These are phyloP conservation scores for Areca catechu DNA, from an alignment of 176 grass and related monocot genomes.

Conservation along the genomic window DNA sequence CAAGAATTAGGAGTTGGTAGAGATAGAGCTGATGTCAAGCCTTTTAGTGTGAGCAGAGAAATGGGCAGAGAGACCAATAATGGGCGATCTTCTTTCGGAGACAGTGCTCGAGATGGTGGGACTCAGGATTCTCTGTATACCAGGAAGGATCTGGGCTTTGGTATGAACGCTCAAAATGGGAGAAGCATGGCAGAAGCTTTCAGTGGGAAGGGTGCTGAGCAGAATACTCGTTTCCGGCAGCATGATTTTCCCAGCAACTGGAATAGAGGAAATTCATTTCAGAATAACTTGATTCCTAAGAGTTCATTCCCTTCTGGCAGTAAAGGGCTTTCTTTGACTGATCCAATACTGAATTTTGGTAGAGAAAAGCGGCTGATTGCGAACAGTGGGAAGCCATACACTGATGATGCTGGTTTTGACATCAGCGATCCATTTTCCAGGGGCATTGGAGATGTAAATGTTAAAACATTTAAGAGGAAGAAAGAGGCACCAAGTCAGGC, in stretches of 20 bases:
- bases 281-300: conserved; percentile 52
- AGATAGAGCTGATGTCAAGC: conserved; percentile 36
- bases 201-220: conserved; percentile 23
- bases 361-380: conserved; percentile 42
- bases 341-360: conserved; percentile 34
- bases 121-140: conserved; percentile 51
- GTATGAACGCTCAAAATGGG: conserved; percentile 16
- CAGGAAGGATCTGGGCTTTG: conserved; percentile 20
- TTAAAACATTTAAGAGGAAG: conserved; percentile 80
- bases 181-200: conserved; percentile 39
- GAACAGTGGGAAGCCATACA: conserved; percentile 36
- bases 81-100: conserved; percentile 21
- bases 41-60: conserved; percentile 55
- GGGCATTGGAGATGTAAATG: conserved; percentile 46
- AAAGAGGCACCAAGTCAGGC: conserved; percentile 47
- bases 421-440: conserved; percentile 15
- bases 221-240: conserved; percentile 15
- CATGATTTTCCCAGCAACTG: conserved; percentile 46
- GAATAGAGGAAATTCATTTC: conserved; percentile 51
- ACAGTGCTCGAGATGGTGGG: conserved; percentile 21
- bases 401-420: conserved; percentile 53
- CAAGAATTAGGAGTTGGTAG: conserved; percentile 8
- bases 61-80: conserved; percentile 12
- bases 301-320: conserved; percentile 29
- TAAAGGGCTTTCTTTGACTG: conserved; percentile 40